Percentiles rank a stretch among this genome's conserved stretches.
phyloP scores from a whole-genome alignment of 805 yeast genomes.

The Metschnikowia anglica region DNA sequence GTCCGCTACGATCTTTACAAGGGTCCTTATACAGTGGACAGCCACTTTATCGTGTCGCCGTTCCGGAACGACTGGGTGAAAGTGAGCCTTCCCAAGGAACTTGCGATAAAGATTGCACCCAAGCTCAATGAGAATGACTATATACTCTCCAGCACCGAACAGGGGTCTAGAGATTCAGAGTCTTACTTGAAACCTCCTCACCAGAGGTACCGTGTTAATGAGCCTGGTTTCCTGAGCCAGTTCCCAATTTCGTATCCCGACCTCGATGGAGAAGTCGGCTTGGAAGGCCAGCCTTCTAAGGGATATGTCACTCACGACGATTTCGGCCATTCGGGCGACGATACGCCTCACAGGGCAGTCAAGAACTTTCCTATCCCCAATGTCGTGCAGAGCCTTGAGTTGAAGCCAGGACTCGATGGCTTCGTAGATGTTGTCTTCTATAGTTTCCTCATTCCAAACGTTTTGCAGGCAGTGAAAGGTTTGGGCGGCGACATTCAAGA shows the following conservation, averaged over 20 bases:
- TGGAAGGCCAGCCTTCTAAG: constrained; percentile 35
- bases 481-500: constrained; percentile 23
- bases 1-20: constrained; percentile 81
- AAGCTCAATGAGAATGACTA: constrained; percentile 58
- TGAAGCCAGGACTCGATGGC: constrained; percentile 25
- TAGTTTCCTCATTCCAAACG: constrained; percentile 58
- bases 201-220: constrained; percentile 12
- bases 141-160: constrained; percentile 25
- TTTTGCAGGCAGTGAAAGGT: constrained; percentile 32
- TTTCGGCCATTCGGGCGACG: constrained; percentile 85
- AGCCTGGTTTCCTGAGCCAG: too few species aligned
- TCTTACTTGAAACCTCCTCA: constrained; percentile 17
- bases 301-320: constrained; percentile 89
- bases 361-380: constrained; percentile 68
- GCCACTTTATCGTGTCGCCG: constrained; percentile 82
- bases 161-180: neutral
- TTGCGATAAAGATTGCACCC: constrained; percentile 55
- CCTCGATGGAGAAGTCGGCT: constrained; percentile 4
- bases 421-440: constrained; percentile 72
- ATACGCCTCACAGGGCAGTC: constrained; percentile 63
- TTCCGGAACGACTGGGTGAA: constrained; percentile 78
- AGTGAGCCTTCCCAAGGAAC: constrained; percentile 53
- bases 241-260: constrained; percentile 8
- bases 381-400: constrained; percentile 59
- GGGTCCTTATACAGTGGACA: constrained; percentile 79